Percentiles rank a stretch among this genome's conserved stretches.
phyloP scores from a whole-genome alignment of 441 rosid species.

The Gossypium lobatum region DNA sequence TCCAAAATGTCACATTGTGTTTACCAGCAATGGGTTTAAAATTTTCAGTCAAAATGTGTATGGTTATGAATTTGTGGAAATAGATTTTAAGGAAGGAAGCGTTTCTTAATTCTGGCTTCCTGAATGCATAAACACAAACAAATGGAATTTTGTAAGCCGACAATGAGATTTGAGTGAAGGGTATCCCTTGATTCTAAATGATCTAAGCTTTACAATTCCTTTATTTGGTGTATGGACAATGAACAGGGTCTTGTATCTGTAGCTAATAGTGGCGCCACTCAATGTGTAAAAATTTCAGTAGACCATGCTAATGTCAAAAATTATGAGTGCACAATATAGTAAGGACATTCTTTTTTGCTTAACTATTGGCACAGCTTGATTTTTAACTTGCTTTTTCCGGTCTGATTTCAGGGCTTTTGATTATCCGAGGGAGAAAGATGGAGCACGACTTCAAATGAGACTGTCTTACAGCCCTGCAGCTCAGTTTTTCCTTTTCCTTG shows the following conservation, averaged over 20 bases:
- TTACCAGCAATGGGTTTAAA: not conserved
- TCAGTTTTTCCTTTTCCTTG: conserved; percentile 55
- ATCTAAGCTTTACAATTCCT: not conserved
- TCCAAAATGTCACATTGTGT: not conserved
- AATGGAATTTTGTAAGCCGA: not conserved
- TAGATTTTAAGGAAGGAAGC: not conserved
- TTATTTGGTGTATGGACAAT: not conserved
- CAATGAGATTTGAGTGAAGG: not conserved
- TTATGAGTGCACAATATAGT: not conserved
- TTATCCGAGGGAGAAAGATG: conserved; percentile 51
- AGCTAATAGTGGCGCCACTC: not conserved
- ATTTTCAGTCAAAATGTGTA: not conserved
- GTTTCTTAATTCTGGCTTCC: not conserved
- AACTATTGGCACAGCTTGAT: not conserved
- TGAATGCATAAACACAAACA: not conserved
- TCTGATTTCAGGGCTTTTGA: conserved; percentile 51
- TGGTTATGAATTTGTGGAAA: not conserved
- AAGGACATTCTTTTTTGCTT: not conserved
- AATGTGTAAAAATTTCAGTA: not conserved
- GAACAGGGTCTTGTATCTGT: not conserved
- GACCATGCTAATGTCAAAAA: not conserved
- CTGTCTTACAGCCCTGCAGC: conserved; percentile 59
- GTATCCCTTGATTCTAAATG: not conserved
- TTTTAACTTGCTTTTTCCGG: conserved; percentile 7
- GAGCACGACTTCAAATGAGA: conserved; percentile 67